Evolutionary conservation across 2,329 filamentous ascomycete species (phyloP), one percentile per base, ranked within the genome.

Genomic region (Samsoniella hepiali): DNA sequence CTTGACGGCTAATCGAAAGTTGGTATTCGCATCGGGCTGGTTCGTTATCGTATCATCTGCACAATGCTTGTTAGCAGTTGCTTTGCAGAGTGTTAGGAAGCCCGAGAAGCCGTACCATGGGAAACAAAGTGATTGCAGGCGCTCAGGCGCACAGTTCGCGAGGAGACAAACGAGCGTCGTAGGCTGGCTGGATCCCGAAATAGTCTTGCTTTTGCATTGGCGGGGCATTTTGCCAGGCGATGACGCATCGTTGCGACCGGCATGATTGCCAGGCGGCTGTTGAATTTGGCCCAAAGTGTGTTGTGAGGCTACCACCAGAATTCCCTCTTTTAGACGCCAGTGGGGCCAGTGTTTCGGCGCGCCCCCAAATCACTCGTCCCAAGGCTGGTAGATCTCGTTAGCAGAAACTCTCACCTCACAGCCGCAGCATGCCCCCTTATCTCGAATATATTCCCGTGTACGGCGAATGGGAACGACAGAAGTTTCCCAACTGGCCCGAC

Each of bases 1-100:
- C 72, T 93, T 93, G 60, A 93, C 79, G 5, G 88, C 87, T 58
- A 91, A 77, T 38, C 73, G 74, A 65, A 83, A 81, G 53, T 31
- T 40, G 2, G 47, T 54, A 29, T 15, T 38, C 32, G 40, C 8
- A 11, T 55, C 22, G 34, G 4, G n/a, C 13, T 17, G 29, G 1
- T 42, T 13, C 6, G 31, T 1, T 17, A 9, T 13, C 27, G 47
- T 11, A 17, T 40, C 38, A 45, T 57, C 58, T 62, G 17, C 38
- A 22, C 2, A n/a, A 38, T 53, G 2, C 31, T 34, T 3, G 51
- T 57, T 29, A 44, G 36, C 27, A 45, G 47, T 22, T 29, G n/a
- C 17, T n/a, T 29, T 3, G 3, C 17, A n/a, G 40, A 36, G 15
- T 3, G 27, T 54, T 36, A 22, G 9, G 5, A 27, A 9, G 53